Percentiles rank a stretch among this genome's conserved stretches.
These are phyloP conservation scores for Glycine soja DNA, from an alignment of 306 rosid genomes.

Conservation along the genomic window DNA sequence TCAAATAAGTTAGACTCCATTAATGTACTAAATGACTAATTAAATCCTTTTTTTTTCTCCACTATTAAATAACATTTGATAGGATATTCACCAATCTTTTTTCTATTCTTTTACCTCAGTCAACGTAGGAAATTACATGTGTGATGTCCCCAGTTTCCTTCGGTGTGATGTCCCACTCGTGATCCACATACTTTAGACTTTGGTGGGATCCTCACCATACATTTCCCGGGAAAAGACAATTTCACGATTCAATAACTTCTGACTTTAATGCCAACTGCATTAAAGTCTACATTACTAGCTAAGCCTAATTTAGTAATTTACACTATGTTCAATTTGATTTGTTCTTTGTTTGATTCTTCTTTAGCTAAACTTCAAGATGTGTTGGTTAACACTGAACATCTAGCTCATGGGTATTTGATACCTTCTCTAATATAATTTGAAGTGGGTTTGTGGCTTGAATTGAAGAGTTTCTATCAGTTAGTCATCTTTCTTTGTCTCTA, in stretches of 20 bases:
- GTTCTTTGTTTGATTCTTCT: background rate
- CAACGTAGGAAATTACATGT: no score
- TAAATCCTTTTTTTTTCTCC: no score
- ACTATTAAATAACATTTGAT: no score
- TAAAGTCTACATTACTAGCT: no score
- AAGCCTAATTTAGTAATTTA: background rate
- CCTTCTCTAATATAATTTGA: background rate
- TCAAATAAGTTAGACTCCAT: no score
- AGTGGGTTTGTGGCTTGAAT: constrained; percentile 3
- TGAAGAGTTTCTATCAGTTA: background rate
- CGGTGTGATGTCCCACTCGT: background rate
- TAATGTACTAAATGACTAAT: no score
- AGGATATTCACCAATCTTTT: no score
- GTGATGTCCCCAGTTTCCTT: background rate
- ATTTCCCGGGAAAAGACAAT: background rate
- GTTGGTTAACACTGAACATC: background rate
- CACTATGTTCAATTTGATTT: background rate
- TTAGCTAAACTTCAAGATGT: background rate
- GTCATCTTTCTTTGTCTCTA: background rate
- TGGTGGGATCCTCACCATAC: background rate
- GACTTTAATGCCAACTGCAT: no score
- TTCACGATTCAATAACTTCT: background rate
- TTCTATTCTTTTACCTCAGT: no score
- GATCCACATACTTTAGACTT: constrained; percentile 2
- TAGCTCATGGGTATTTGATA: background rate